phyloP scores from a whole-genome alignment of 1,139 yeast species.

The Geotrichum macrosporum region DNA sequence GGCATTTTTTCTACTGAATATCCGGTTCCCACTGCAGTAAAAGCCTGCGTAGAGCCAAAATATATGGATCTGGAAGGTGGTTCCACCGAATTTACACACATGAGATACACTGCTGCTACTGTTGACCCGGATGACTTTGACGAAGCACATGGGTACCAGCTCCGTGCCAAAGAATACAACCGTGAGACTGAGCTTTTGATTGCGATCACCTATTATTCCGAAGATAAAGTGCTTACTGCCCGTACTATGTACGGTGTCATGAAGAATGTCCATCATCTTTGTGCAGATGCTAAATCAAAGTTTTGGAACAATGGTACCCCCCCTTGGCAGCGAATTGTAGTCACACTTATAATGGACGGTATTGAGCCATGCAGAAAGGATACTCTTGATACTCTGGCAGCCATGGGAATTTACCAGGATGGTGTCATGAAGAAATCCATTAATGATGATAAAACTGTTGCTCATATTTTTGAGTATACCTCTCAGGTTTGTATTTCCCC shows the following conservation, averaged over 20 bases:
- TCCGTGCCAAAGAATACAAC: constrained; percentile 67
- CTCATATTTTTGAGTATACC: constrained; percentile 89
- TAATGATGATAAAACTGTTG: constrained; percentile 78
- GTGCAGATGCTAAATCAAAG: constrained; percentile 56
- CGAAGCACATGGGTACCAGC: constrained; percentile 60
- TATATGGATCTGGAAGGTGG: constrained; percentile 60
- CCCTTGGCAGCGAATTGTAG: constrained; percentile 91
- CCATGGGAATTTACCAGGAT: constrained; percentile 93
- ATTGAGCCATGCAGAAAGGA: constrained; percentile 83
- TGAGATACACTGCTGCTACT: constrained; percentile 76
- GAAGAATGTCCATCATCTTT: constrained; percentile 81
- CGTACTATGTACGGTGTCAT: constrained; percentile 90
- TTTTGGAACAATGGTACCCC: constrained; percentile 70
- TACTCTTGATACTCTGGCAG: constrained; percentile 78
- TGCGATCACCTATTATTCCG: constrained; percentile 82
- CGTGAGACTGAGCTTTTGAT: constrained; percentile 85
- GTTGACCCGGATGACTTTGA: constrained; percentile 78
- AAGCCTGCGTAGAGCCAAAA: constrained; percentile 52
- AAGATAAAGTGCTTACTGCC: constrained; percentile 80
- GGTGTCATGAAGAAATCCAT: constrained; percentile 89
- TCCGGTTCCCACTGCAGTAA: constrained; percentile 65
- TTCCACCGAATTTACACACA: constrained; percentile 59
- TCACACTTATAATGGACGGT: constrained; percentile 87
- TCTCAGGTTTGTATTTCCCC: constrained; percentile 60
- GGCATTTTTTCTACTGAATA: constrained; percentile 73